phyloP scores from a whole-genome alignment of 2,329 filamentous ascomycete genomes.

The Emmonsia crescens region DNA sequence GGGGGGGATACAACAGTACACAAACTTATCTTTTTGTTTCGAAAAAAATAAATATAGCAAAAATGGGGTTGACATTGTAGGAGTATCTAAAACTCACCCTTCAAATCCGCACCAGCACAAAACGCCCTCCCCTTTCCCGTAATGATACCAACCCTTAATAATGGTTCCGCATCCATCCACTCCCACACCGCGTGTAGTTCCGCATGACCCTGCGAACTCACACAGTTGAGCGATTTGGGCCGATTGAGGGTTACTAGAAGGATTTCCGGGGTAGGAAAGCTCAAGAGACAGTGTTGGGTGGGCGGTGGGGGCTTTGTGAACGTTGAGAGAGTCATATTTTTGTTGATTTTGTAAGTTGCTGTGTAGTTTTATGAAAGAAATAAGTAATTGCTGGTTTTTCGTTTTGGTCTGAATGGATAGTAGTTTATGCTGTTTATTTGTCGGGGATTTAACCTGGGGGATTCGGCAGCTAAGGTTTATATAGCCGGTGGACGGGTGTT shows the following conservation, averaged over 20 bases:
- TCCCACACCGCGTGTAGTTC: slow-evolving; percentile 34
- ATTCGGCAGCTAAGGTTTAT: too few relatives aligned
- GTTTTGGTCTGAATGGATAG: too few relatives aligned
- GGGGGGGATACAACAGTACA: neutral
- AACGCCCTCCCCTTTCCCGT: slow-evolving; percentile 35
- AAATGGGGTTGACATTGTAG: too few relatives aligned
- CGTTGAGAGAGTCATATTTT: neutral
- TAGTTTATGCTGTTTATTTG: too few relatives aligned
- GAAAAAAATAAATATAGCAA: neutral
- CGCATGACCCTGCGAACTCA: slow-evolving; percentile 31
- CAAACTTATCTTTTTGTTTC: too few relatives aligned
- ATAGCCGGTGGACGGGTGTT: too few relatives aligned
- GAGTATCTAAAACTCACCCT: slow-evolving; percentile 27
- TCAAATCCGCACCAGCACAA: slow-evolving; percentile 37
- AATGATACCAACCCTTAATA: slow-evolving; percentile 30
- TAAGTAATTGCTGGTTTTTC: too few relatives aligned
- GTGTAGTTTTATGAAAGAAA: too few relatives aligned
- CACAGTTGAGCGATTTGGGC: slow-evolving; percentile 35
- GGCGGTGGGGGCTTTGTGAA: slow-evolving; percentile 20
- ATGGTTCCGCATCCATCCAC: slow-evolving; percentile 37
- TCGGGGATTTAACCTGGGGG: too few relatives aligned
- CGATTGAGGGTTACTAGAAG: slow-evolving; percentile 40
- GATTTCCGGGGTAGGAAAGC: slow-evolving; percentile 36
- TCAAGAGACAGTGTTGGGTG: slow-evolving; percentile 24
- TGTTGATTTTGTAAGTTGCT: neutral